A percentile compares a stretch with the other conserved stretches of the same genome.
Evolutionary conservation across 805 yeast species (phyloP).

Genomic region (Wickerhamiella hasegawae): DNA sequence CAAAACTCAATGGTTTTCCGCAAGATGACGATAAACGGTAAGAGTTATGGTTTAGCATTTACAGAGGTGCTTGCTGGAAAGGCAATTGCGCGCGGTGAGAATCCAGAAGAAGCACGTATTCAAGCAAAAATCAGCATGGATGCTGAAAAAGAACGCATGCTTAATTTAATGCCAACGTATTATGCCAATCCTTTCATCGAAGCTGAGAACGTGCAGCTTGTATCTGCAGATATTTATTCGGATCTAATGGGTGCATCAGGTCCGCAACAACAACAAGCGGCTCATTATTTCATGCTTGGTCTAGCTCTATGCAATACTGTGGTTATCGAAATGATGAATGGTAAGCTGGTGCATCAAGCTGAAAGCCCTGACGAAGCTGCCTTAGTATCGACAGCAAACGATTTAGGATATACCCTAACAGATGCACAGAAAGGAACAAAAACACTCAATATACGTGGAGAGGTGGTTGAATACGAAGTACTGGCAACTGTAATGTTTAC

Average conservation of each 20-base stretch:
- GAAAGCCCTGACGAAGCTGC: constrained; percentile 80
- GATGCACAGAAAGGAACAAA: constrained; percentile 37
- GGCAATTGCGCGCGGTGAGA: too few species aligned
- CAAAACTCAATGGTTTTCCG: constrained; percentile 77
- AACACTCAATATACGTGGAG: constrained; percentile 30
- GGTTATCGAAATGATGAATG: constrained; percentile 36
- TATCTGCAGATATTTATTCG: constrained; percentile 40
- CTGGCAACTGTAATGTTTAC: constrained; percentile 47
- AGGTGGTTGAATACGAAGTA: constrained; percentile 29
- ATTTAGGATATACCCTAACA: constrained; percentile 48
- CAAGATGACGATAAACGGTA: constrained; percentile 57
- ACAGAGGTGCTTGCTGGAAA: too few species aligned
- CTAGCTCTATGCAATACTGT: constrained; percentile 66
- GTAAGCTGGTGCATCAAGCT: constrained; percentile 41
- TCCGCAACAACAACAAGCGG: constrained; percentile 29
- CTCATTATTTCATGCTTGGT: constrained; percentile 44
- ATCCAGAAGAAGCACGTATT: too few species aligned
- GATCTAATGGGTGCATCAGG: constrained; percentile 33
- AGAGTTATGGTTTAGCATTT: constrained; percentile 64
- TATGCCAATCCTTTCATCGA: constrained; percentile 32
- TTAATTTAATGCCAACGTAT: constrained; percentile 23
- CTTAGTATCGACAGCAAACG: constrained; percentile 59
- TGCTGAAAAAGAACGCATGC: constrained; percentile 33
- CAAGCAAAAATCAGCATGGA: constrained; percentile 26
- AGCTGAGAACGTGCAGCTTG: constrained; percentile 37